Conservation (phyloP, 306 rosid genomes). For the Cercis canadensis region DNA sequence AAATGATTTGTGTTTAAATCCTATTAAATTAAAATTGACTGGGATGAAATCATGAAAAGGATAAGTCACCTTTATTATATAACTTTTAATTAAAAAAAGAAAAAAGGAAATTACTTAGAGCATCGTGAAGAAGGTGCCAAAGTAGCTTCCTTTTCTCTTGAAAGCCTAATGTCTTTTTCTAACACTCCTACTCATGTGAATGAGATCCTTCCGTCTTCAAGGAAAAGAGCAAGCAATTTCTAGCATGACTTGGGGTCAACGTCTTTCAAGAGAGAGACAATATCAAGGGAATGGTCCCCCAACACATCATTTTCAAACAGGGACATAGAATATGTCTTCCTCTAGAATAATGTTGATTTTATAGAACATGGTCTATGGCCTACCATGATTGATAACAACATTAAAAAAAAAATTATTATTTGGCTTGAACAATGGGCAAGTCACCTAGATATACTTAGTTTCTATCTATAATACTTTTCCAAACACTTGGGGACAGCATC, state of each 20-base stretch:
- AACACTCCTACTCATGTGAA: neutral
- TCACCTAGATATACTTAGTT: too few species aligned
- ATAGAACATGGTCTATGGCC: neutral
- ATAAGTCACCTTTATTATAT: too few species aligned
- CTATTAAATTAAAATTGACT: too few species aligned
- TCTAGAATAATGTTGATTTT: neutral
- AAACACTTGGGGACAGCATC: neutral
- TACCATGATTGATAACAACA: slow-evolving; percentile 12
- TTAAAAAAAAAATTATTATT: too few species aligned
- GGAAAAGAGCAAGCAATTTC: slow-evolving; percentile 36
- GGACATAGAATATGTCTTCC: too few species aligned
- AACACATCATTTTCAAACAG: neutral
- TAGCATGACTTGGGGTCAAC: slow-evolving; percentile 33
- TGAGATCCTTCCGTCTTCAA: neutral
- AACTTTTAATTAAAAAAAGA: too few species aligned
- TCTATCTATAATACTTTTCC: neutral
- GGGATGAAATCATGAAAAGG: too few species aligned
- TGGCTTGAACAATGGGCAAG: too few species aligned
- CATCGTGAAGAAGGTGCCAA: neutral
- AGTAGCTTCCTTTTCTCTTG: slow-evolving; percentile 1
- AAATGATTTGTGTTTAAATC: too few species aligned
- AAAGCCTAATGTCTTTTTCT: neutral
- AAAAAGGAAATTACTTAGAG: neutral
- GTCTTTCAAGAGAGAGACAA: slow-evolving; percentile 4
- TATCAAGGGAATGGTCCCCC: neutral